Percentiles rank a stretch among this genome's conserved stretches.
Conservation (phyloP, 176 grass and related monocot species). For the Pharus latifolius region DNA sequence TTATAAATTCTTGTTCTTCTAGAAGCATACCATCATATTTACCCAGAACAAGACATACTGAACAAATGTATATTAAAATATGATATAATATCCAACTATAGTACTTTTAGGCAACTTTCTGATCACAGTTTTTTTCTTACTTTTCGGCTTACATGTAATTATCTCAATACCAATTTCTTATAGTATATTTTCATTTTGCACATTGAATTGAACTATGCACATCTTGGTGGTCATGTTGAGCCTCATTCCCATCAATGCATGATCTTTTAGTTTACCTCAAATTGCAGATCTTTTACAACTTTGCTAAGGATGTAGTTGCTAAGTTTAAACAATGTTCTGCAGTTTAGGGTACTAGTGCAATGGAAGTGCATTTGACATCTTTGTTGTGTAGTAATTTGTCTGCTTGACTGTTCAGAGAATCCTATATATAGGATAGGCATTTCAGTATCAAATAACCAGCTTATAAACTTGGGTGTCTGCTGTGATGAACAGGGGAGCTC, state of each 20-base stretch:
- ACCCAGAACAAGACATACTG: background rate
- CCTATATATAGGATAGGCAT: background rate
- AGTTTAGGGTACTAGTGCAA: background rate
- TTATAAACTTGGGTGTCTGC: constrained; percentile 6
- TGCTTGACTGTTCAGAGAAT: background rate
- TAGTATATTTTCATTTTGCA: background rate
- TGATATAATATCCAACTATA: background rate
- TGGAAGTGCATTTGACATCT: no score
- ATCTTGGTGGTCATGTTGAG: background rate
- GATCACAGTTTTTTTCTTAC: background rate
- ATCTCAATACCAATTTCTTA: background rate
- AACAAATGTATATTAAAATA: background rate
- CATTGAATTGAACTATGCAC: background rate
- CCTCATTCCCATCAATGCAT: background rate
- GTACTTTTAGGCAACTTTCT: background rate
- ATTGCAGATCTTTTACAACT: background rate
- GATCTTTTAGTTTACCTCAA: background rate
- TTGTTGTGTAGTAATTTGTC: background rate
- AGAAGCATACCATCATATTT: background rate
- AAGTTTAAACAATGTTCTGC: no score
- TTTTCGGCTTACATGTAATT: background rate
- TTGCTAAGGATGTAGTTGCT: background rate
- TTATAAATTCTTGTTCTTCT: background rate
- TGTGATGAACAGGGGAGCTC: constrained; percentile 44
- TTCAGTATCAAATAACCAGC: background rate